Base-by-base conservation (phyloP, 2,329 filamentous ascomycete species). In the Cladosporium sp. region DNA sequence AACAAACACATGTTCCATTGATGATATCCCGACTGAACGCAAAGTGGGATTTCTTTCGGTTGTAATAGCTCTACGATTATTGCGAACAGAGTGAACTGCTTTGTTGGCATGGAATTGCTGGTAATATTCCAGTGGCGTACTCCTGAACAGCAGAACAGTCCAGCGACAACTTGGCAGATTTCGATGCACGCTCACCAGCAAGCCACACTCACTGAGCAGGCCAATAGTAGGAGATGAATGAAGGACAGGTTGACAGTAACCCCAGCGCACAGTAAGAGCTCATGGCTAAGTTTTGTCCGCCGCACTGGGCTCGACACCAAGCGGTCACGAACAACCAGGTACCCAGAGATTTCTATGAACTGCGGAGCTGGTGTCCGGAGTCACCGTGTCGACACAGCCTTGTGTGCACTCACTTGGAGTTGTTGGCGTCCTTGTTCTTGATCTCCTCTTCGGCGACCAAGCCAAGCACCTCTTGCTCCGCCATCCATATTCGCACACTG, bases 401-500 rank as follows among this genome's bases (percentile, higher is more conserved):
- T 47, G 14, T n/a, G n/a, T 21, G n/a, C 41, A n/a, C 10, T 47
- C 32, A 57, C 61, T 64, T 64, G 10, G 61, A 57, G 12, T 24
- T n/a, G 8, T 49, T 47, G 51, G 61, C 36, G 10, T 64, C 51
- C 18, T 71, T 73, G 15, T 41, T 63, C 51, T 72, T 71, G 24
- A 69, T 68, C 59, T 76, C 73, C 21, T 72, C 72, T 52, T 75
- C 73, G 15, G 72, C 73, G 18, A 74, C 82, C 70, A 97, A 79
- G 5, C 84, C 85, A 75, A 91, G 85, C 44, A 97, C 87, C 68
- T 96, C 93, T 70, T 85, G 85, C 68, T 90, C 88, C 52, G 88
- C 84, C 70, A 95, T 83, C 92, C 92, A 97, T 52, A 84, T 84
- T 70, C 85, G 85, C 14, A 94, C 91, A 70, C 91, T 92, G 21